phyloP scores from a whole-genome alignment of 2,329 filamentous ascomycete genomes.

The Colletotrichum sidae region DNA sequence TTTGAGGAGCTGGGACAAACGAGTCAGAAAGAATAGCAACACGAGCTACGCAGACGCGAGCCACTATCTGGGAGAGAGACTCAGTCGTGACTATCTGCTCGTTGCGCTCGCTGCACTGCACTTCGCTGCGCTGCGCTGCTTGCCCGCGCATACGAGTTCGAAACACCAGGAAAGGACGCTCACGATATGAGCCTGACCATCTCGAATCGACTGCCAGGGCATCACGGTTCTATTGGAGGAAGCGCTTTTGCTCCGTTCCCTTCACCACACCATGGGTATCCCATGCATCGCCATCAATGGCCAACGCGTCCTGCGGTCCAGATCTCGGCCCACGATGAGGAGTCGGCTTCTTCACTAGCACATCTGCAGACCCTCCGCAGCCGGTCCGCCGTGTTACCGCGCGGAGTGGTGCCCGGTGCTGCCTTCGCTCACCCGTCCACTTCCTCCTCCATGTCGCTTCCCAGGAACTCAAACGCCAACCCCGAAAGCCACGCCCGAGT shows the following conservation, averaged over 20 bases:
- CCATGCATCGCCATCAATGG: constrained; percentile 35
- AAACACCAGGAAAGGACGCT: constrained; percentile 2
- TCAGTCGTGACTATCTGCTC: not conserved
- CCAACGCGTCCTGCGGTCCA: constrained; percentile 25
- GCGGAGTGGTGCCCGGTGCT: not conserved
- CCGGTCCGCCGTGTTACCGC: constrained; percentile 1
- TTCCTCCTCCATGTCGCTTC: not conserved
- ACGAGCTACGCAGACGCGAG: constrained; percentile 8
- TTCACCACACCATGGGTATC: constrained; percentile 31
- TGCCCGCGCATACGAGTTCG: no score
- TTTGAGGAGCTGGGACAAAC: not conserved
- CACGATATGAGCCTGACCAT: constrained; percentile 34
- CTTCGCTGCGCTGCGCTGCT: no score
- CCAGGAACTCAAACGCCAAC: not conserved
- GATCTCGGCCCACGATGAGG: constrained; percentile 22
- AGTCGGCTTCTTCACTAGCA: constrained; percentile 17
- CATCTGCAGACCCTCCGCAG: constrained; percentile 16
- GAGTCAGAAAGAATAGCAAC: not conserved
- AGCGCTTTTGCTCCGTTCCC: constrained; percentile 27
- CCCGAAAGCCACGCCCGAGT: constrained; percentile 2
- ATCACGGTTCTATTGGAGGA: constrained; percentile 34
- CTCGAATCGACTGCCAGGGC: constrained; percentile 29
- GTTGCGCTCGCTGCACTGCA: not conserved
- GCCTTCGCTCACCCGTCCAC: not conserved
- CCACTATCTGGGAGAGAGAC: not conserved